phyloP scores from a whole-genome alignment of 148 eudicot species.

The Diospyros lotus region DNA sequence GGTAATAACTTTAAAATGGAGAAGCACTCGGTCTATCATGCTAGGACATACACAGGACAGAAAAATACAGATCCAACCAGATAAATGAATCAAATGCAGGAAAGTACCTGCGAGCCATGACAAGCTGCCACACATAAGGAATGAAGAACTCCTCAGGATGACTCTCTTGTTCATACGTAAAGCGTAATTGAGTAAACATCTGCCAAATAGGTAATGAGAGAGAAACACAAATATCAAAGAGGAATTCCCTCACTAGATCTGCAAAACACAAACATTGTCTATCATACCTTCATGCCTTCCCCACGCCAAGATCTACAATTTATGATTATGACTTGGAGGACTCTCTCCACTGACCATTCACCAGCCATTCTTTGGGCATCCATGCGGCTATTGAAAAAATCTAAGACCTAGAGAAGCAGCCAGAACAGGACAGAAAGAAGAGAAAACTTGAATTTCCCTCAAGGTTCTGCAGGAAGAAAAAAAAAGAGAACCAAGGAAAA shows the following conservation, averaged over 20 bases:
- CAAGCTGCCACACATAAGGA: slow-evolving; percentile 95
- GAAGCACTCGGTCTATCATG: neutral
- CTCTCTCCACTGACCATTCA: slow-evolving; percentile 96
- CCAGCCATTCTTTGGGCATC: slow-evolving; percentile 72
- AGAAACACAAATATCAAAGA: neutral
- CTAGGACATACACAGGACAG: neutral
- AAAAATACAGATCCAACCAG: neutral
- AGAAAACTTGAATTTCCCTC: too few species aligned
- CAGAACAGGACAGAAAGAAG: too few species aligned
- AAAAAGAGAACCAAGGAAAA: neutral
- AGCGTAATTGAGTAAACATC: slow-evolving; percentile 84
- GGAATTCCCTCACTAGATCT: neutral
- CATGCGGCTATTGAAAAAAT: slow-evolving; percentile 84
- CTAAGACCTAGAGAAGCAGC: slow-evolving; percentile 50
- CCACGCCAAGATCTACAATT: slow-evolving; percentile 89
- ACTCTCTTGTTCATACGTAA: slow-evolving; percentile 98
- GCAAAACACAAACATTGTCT: neutral
- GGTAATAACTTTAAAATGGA: neutral
- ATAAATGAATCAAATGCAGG: slow-evolving; percentile 2
- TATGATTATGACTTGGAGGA: slow-evolving; percentile 60
- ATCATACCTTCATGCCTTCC: slow-evolving; percentile 81
- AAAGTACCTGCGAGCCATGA: slow-evolving; percentile 60
- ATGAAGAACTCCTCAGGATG: slow-evolving; percentile 95
- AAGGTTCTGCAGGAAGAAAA: neutral
- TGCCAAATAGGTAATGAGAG: slow-evolving; percentile 17